phyloP scores from a whole-genome alignment of 345 rosid species.

The Syzygium jambos region DNA sequence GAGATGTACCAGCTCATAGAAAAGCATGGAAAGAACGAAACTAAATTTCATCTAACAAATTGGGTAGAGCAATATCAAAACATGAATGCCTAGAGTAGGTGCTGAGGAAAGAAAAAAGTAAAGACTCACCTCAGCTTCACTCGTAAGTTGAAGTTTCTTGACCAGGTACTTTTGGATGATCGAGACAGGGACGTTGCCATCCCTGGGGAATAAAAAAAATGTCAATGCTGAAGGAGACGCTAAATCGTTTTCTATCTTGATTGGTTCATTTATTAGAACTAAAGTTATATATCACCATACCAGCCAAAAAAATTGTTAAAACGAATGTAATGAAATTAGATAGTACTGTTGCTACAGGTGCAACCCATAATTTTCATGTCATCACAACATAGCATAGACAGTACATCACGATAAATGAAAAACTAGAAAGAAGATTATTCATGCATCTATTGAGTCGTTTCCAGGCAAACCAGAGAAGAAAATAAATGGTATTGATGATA shows the following conservation, averaged over 20 bases:
- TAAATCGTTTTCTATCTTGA: background rate
- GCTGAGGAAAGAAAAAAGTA: background rate
- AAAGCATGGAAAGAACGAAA: background rate
- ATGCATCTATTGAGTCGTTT: background rate
- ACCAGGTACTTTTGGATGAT: constrained; percentile 63
- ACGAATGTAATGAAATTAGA: background rate
- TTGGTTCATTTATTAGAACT: background rate
- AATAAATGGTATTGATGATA: background rate
- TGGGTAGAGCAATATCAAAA: background rate
- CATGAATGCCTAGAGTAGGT: background rate
- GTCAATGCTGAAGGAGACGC: background rate
- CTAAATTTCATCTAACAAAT: background rate
- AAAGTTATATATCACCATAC: background rate
- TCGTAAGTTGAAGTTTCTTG: constrained; percentile 51
- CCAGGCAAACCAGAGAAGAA: background rate
- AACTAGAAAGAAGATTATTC: background rate
- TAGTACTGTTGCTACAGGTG: background rate
- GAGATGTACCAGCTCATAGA: background rate
- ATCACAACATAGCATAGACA: background rate
- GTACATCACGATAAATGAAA: background rate
- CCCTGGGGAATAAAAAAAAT: constrained; percentile 27
- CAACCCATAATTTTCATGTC: background rate
- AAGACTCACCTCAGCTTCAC: constrained; percentile 51
- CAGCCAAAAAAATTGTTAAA: background rate
- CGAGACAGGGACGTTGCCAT: constrained; percentile 60